These are phyloP conservation scores for Arthroderma sp. DNA, from an alignment of 2,329 filamentous ascomycete genomes.

Conservation along the genomic window DNA sequence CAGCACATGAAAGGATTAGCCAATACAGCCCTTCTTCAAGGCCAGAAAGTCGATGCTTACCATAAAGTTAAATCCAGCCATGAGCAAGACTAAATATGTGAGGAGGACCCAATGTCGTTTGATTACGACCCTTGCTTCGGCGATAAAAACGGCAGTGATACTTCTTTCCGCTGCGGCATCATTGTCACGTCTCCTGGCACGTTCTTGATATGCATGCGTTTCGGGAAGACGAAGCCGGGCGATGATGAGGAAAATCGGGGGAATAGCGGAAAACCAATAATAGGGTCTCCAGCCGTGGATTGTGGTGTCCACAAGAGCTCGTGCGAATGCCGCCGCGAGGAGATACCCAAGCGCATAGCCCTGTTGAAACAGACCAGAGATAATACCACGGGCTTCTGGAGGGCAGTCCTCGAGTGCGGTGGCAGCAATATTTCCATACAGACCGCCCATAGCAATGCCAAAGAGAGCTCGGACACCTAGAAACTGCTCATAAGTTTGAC, in stretches of 20 bases:
- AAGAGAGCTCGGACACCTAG: constrained; percentile 47
- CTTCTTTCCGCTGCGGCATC: constrained; percentile 48
- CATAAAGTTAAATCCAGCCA: constrained; percentile 91
- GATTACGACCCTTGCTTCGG: constrained; percentile 4
- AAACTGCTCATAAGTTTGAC: constrained; percentile 45
- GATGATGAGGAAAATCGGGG: constrained; percentile 66
- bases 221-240: constrained; percentile 69
- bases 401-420: constrained; percentile 52
- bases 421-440: constrained; percentile 49
- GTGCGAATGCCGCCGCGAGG: constrained; percentile 44
- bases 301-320: constrained; percentile 51
- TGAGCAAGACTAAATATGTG: constrained; percentile 68
- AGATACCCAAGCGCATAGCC: constrained; percentile 53
- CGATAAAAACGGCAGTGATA: constrained; percentile 53
- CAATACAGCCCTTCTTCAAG: no score
- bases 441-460: constrained; percentile 50
- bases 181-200: constrained; percentile 40
- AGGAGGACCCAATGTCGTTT: constrained; percentile 37
- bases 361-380: constrained; percentile 51
- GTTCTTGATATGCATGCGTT: constrained; percentile 52
- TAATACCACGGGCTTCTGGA: constrained; percentile 42
- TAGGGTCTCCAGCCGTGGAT: constrained; percentile 69
- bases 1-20: no score
- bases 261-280: constrained; percentile 78
- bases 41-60: constrained; percentile 18